Conservation (phyloP, 495 filamentous ascomycete genomes). For the Apiosordaria backusii region DNA sequence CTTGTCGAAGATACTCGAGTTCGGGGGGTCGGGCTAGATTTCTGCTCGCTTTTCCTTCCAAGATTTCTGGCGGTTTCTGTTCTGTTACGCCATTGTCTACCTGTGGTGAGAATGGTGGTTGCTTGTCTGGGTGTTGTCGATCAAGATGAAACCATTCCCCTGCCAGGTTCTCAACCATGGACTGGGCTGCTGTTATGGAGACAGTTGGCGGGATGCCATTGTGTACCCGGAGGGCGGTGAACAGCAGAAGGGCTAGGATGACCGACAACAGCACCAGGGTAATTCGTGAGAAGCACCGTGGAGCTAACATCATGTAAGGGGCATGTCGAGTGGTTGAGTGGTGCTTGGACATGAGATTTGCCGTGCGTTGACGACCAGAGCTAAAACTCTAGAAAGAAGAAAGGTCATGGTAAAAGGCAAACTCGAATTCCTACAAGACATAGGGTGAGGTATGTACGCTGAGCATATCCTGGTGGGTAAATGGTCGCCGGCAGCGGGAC, state of each 20-base stretch:
- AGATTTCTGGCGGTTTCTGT: neutral
- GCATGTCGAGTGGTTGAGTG: slow-evolving; percentile 6
- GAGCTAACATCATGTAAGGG: slow-evolving; percentile 18
- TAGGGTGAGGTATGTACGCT: neutral
- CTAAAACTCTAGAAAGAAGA: neutral
- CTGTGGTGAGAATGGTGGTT: neutral
- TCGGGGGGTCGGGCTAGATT: slow-evolving; percentile 13
- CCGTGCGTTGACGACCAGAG: neutral
- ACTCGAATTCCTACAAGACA: neutral
- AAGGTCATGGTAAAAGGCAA: neutral
- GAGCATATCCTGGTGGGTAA: neutral
- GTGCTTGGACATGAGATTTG: slow-evolving; percentile 1
- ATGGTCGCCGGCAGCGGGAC: slow-evolving; percentile 1
- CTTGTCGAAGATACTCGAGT: slow-evolving; percentile 25
- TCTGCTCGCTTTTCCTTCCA: slow-evolving; percentile 9
- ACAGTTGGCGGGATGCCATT: slow-evolving; percentile 9
- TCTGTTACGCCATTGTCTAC: neutral
- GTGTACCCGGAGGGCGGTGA: slow-evolving; percentile 22
- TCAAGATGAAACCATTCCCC: neutral
- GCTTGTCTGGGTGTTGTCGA: neutral
- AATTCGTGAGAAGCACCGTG: slow-evolving; percentile 20
- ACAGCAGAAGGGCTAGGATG: slow-evolving; percentile 19
- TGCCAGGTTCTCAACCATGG: neutral
- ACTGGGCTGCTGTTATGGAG: neutral
- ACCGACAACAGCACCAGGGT: slow-evolving; percentile 21